Conservation (phyloP, 768 basidiomycete genomes). For the Podaxis mareebaensis region DNA sequence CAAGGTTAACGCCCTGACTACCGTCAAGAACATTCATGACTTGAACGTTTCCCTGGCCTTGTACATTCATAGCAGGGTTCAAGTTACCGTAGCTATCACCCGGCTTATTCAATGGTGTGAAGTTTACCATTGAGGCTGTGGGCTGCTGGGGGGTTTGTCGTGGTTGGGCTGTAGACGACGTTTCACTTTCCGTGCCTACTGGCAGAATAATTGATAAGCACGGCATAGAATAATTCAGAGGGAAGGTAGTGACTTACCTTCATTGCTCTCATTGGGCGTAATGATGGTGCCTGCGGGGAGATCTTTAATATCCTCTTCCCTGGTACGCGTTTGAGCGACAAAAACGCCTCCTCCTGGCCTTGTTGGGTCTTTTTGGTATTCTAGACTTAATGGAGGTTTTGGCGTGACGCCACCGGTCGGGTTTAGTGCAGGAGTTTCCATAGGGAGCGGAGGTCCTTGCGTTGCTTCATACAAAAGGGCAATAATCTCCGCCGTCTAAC, state of each 20-base stretch:
- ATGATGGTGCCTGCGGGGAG: constrained; percentile 60
- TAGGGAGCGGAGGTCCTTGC: constrained; percentile 57
- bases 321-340: constrained; percentile 56
- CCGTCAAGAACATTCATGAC: constrained; percentile 77
- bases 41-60: constrained; percentile 56
- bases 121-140: constrained; percentile 52
- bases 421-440: constrained; percentile 69
- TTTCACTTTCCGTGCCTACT: constrained; percentile 14
- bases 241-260: constrained; percentile 33
- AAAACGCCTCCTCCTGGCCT: constrained; percentile 89
- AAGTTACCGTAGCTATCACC: constrained; percentile 52
- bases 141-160: constrained; percentile 10
- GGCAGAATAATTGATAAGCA: constrained; percentile 30
- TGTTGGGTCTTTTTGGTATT: constrained; percentile 78
- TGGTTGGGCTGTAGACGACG: constrained; percentile 13
- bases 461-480: constrained; percentile 90
- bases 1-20: constrained; percentile 53
- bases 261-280: constrained; percentile 25
- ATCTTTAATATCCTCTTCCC: constrained; percentile 47
- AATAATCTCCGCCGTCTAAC: constrained; percentile 89
- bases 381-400: constrained; percentile 54
- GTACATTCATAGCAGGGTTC: constrained; percentile 72
- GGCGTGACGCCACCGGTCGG: constrained; percentile 72
- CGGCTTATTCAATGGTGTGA: constrained; percentile 48
- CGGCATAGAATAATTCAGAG: constrained; percentile 17